Evolutionary conservation across 495 filamentous ascomycete genomes (phyloP).

Genomic region (Aspergillus mulundensis): DNA sequence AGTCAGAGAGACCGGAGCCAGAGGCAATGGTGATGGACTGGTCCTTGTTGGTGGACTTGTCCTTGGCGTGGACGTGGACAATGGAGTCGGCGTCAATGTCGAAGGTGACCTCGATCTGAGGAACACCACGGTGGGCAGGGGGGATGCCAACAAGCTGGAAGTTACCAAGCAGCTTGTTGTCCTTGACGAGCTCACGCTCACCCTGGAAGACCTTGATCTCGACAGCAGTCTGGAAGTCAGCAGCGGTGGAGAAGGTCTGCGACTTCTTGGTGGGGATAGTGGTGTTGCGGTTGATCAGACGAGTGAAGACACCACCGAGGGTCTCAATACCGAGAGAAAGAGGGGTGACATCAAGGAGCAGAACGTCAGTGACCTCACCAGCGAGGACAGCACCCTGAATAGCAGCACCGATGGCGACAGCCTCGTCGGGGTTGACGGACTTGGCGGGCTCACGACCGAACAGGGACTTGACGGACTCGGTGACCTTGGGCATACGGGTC

Average conservation of each 20-base stretch:
- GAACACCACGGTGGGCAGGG: conserved; percentile 94
- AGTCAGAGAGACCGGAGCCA: conserved; percentile 92
- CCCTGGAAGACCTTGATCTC: conserved; percentile 99
- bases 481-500: conserved; percentile 99
- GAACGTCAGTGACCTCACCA: conserved; percentile 94
- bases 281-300: conserved; percentile 99
- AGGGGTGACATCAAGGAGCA: conserved; percentile 95
- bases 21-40: conserved; percentile 99
- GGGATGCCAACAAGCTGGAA: conserved; percentile 99
- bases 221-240: conserved; percentile 98
- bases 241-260: conserved; percentile 96
- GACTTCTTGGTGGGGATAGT: conserved; percentile 99
- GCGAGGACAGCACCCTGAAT: conserved; percentile 96
- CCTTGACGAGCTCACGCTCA: conserved; percentile 97
- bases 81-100: conserved; percentile 99
- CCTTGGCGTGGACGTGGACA: conserved; percentile 97
- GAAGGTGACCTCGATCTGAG: conserved; percentile 98
- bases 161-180: conserved; percentile 99
- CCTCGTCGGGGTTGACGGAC: conserved; percentile 98
- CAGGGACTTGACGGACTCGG: conserved; percentile 93
- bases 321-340: conserved; percentile 99
- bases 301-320: conserved; percentile 98
- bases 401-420: conserved; percentile 96
- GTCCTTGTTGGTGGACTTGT: conserved; percentile 99
- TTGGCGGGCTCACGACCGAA: conserved; percentile 98